These are phyloP conservation scores for Amaranthus tricolor DNA, from an alignment of 179 eudicot species.

Conservation along the genomic window DNA sequence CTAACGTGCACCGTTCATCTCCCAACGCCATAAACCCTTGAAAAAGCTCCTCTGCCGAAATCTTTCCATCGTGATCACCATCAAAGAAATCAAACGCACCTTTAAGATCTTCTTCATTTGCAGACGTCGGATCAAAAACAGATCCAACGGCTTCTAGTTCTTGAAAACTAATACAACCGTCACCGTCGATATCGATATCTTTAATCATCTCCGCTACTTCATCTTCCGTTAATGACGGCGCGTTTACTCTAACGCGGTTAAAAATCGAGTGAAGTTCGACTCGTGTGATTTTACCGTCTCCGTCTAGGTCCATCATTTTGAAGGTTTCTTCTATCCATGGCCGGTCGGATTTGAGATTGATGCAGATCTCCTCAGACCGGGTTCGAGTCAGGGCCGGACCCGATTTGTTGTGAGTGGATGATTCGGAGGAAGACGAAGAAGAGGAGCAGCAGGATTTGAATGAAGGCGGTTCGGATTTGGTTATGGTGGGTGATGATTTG, in stretches of 20 bases:
- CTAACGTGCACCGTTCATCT: conserved; percentile 59
- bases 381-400: neutral
- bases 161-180: conserved; percentile 68
- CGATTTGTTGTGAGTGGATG: neutral
- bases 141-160: conserved; percentile 59
- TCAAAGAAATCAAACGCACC: conserved; percentile 70
- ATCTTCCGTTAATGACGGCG: conserved; percentile 39
- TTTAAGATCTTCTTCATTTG: conserved; percentile 48
- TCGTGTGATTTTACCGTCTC: conserved; percentile 60
- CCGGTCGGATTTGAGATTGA: neutral
- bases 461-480: conserved; percentile 49
- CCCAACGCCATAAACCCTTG: conserved; percentile 54
- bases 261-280: conserved; percentile 47
- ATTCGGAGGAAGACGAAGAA: conserved; percentile 25
- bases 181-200: conserved; percentile 65
- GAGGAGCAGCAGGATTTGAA: conserved; percentile 38
- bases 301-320: conserved; percentile 65
- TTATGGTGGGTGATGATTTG: conserved; percentile 29
- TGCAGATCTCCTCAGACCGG: neutral
- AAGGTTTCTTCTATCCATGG: conserved; percentile 41
- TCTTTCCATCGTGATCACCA: conserved; percentile 63
- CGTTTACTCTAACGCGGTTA: conserved; percentile 22
- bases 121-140: conserved; percentile 49
- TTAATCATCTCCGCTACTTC: conserved; percentile 49
- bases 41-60: conserved; percentile 66